A percentile compares a stretch with the other conserved stretches of the same genome.
Conservation (phyloP, 2,329 filamentous ascomycete species). For the Epichloe coenophiala region DNA sequence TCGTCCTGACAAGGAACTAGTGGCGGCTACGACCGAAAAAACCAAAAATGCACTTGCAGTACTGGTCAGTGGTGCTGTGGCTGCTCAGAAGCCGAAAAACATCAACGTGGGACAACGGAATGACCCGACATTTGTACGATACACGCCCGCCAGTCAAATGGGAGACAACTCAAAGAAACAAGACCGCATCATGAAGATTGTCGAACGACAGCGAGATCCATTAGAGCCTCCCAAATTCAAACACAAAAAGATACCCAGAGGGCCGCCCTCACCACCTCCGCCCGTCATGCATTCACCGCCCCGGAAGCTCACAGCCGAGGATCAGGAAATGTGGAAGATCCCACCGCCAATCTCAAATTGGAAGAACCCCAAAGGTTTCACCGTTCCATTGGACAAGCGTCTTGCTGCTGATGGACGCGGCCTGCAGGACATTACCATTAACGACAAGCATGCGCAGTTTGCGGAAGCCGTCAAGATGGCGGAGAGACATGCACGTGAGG, state of each 20-base stretch:
- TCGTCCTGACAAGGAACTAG: constrained; percentile 71
- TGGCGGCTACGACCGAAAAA: constrained; percentile 70
- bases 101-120: constrained; percentile 68
- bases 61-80: constrained; percentile 72
- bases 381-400: constrained; percentile 88
- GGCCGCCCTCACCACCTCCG: constrained; percentile 81
- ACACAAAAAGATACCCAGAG: constrained; percentile 93
- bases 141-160: constrained; percentile 95
- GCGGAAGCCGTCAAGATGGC: constrained; percentile 89
- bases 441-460: constrained; percentile 96
- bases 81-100: constrained; percentile 92
- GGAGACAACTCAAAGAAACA: constrained; percentile 75
- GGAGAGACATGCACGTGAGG: constrained; percentile 86
- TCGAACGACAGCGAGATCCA: constrained; percentile 83
- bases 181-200: constrained; percentile 96
- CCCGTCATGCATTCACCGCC: constrained; percentile 93
- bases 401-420: constrained; percentile 86
- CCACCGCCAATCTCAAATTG: constrained; percentile 85
- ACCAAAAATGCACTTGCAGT: constrained; percentile 76
- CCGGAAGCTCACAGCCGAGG: constrained; percentile 86
- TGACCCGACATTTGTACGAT: constrained; percentile 87
- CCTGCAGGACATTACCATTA: constrained; percentile 87
- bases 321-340: constrained; percentile 92
- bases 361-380: constrained; percentile 99
- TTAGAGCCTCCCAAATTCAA: constrained; percentile 98